Conservation (phyloP, 768 basidiomycete species). For the Boletus vermiculosoides region DNA sequence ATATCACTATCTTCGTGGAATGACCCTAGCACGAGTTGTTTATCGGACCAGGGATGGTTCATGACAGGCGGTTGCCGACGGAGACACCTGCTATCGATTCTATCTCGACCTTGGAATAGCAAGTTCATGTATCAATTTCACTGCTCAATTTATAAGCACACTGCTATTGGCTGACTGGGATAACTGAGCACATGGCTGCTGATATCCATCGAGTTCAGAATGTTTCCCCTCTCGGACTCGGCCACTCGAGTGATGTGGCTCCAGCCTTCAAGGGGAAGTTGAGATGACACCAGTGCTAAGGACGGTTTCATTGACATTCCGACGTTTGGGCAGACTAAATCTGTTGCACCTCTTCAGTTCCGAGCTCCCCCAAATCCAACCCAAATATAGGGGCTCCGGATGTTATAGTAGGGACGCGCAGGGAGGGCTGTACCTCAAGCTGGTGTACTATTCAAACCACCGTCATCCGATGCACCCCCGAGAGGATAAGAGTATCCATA, state of each 20-base stretch:
- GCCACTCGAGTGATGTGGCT: not conserved
- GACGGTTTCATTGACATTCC: not conserved
- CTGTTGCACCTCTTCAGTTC: not conserved
- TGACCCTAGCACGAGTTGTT: not conserved
- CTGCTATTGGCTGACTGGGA: not conserved
- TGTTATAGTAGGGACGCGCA: too few relatives aligned
- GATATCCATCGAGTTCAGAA: not conserved
- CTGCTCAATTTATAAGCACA: constrained; percentile 2
- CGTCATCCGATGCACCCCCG: not conserved
- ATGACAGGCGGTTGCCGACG: not conserved
- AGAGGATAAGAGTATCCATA: not conserved
- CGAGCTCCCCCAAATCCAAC: not conserved
- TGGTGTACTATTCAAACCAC: too few relatives aligned
- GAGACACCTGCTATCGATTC: not conserved
- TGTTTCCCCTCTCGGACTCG: not conserved
- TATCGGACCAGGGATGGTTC: not conserved
- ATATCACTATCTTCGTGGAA: not conserved
- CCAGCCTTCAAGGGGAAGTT: not conserved
- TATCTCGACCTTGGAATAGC: not conserved
- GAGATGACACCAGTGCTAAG: not conserved
- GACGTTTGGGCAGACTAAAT: not conserved
- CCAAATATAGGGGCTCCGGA: not conserved
- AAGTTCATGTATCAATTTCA: not conserved
- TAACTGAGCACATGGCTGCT: not conserved
- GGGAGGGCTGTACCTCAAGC: too few relatives aligned